A percentile compares a stretch with the other conserved stretches of the same genome.
Conservation (phyloP, 306 rosid species). For the Crotalaria pallida region DNA sequence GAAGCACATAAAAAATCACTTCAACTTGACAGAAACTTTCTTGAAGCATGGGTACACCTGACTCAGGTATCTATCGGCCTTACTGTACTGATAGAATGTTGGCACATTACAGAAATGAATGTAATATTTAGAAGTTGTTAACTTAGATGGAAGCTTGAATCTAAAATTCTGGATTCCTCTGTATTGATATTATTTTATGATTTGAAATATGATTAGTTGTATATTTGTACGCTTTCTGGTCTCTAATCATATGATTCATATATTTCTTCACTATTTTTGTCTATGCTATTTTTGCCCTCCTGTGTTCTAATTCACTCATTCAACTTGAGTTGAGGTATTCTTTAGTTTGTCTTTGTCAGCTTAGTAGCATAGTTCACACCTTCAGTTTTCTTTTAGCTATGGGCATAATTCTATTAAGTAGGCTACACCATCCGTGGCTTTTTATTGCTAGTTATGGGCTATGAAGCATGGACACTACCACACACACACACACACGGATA, state of each 20-base stretch:
- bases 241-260: neutral
- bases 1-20: conserved; percentile 79
- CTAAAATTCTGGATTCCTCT: neutral
- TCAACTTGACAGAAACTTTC: conserved; percentile 64
- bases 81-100: conserved; percentile 6
- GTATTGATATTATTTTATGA: neutral
- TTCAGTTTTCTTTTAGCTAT: neutral
- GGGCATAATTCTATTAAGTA: neutral
- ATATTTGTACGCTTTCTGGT: neutral
- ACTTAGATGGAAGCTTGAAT: neutral
- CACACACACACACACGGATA: no score
- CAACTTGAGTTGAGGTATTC: neutral
- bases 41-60: conserved; percentile 85
- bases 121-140: neutral
- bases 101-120: conserved; percentile 1
- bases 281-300: neutral
- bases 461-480: no score
- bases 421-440: neutral
- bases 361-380: neutral
- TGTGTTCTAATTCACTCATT: neutral
- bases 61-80: conserved; percentile 53
- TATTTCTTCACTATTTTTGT: neutral
- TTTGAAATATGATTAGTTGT: neutral
- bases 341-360: neutral
- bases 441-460: neutral